These are phyloP conservation scores for Dillenia turbinata DNA, from an alignment of 164 flowering plant genomes.

Conservation along the genomic window DNA sequence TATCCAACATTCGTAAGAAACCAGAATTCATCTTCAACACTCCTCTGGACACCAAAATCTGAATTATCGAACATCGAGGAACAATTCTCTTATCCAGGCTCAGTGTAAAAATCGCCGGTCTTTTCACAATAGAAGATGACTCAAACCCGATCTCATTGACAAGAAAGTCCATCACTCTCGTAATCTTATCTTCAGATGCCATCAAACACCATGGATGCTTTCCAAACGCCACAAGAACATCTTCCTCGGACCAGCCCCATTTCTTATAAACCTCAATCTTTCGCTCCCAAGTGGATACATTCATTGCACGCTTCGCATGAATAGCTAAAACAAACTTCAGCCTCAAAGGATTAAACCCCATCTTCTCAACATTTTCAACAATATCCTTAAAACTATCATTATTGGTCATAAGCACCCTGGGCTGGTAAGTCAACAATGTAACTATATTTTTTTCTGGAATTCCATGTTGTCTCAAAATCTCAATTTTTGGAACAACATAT, in stretches of 20 bases:
- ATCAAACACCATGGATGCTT: slow-evolving; percentile 13
- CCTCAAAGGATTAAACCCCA: slow-evolving; percentile 20
- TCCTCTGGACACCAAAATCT: slow-evolving; percentile 7
- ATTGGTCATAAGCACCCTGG: not conserved
- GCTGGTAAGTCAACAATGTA: not conserved
- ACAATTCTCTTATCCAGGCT: slow-evolving; percentile 16
- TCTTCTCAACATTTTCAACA: slow-evolving; percentile 1
- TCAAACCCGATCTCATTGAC: slow-evolving; percentile 14
- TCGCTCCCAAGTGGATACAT: slow-evolving; percentile 10
- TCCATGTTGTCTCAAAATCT: slow-evolving; percentile 5
- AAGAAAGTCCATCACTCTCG: slow-evolving; percentile 9
- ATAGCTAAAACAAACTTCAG: slow-evolving; percentile 6
- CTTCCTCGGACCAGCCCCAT: slow-evolving; percentile 25
- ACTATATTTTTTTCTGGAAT: slow-evolving; percentile 9
- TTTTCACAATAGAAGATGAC: not conserved
- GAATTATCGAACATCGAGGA: slow-evolving; percentile 8
- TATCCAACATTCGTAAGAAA: not conserved
- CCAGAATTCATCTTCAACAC: slow-evolving; percentile 1
- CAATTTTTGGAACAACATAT: slow-evolving; percentile 5
- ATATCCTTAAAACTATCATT: not conserved
- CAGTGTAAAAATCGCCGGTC: not conserved
- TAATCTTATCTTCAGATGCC: slow-evolving; percentile 16
- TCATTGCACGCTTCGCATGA: not conserved
- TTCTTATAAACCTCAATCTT: slow-evolving; percentile 12
- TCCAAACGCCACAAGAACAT: slow-evolving; percentile 7